Evolutionary conservation across 176 grass and related monocot species (phyloP).

Genomic region (Paspalum vaginatum): DNA sequence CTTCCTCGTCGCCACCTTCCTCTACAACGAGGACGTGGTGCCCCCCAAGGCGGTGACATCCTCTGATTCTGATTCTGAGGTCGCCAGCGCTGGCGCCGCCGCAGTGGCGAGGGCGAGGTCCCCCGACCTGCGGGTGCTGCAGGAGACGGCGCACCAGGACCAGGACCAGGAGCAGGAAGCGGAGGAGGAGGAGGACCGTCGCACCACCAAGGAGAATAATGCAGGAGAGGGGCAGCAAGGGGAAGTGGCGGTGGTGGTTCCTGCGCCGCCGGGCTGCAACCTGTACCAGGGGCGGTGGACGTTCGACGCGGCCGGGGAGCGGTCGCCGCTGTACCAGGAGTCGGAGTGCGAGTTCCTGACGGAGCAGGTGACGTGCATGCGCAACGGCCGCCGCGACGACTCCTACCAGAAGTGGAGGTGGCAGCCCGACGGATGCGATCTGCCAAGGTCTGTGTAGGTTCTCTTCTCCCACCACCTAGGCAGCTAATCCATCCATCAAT

Average conservation of each 20-base stretch:
- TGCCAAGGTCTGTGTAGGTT: conserved; percentile 49
- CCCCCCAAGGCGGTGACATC: too few relatives aligned
- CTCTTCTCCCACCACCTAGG: too few relatives aligned
- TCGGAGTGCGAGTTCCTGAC: conserved; percentile 85
- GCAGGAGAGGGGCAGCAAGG: background rate
- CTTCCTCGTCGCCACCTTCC: conserved; percentile 66
- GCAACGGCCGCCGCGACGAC: conserved; percentile 87
- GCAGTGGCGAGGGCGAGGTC: conserved; percentile 6
- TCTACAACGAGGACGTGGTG: conserved; percentile 70
- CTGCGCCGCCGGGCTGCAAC: conserved; percentile 53
- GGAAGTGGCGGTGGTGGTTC: background rate
- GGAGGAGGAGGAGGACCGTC: background rate
- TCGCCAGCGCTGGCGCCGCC: conserved; percentile 15
- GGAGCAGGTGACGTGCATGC: conserved; percentile 97
- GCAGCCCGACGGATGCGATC: conserved; percentile 62
- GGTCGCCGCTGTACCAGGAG: conserved; percentile 61
- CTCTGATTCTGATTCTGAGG: background rate
- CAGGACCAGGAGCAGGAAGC: conserved; percentile 4
- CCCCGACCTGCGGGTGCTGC: conserved; percentile 49
- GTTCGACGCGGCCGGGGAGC: conserved; percentile 54
- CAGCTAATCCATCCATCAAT: too few relatives aligned
- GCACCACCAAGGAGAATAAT: background rate
- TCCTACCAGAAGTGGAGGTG: conserved; percentile 87
- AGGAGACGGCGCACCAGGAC: conserved; percentile 38
- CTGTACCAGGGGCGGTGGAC: conserved; percentile 69